Evolutionary conservation across 768 basidiomycete species (phyloP), one percentile per base, ranked within the genome.

Genomic region (Phylloporus sp.): DNA sequence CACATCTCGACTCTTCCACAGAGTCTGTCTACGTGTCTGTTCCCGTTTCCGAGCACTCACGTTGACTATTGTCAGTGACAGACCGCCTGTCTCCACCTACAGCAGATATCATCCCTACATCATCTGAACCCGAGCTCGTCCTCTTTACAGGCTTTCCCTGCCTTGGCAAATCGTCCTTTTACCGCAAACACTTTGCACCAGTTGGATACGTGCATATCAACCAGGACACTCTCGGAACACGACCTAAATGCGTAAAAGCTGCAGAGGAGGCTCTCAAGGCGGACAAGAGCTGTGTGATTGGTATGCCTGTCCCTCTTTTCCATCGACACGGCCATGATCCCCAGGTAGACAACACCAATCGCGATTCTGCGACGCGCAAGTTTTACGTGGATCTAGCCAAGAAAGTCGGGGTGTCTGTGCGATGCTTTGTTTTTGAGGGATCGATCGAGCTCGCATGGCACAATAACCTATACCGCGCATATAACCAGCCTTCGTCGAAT

Each of bases 381-480:
- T 67, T 74, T 41, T 97, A 95, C 63, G 56, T 94, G 15, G 77
- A 82, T 45, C 53, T 91, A 12, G 88, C 88, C 20, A 78, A 73
- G 62, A 78, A 76, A 47, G 59, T 75, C 3, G 68, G 75, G 0
- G 73, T 85, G 1, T 75, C 78, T 3, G 72, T 81, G 4, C 78
- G 92, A 49, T 89, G 90, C 62, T 81, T 95, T 64, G 57, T 79
- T 24, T 95, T 97, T 59, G 74, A 80, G 9, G 88, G 84, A 39
- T 80, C 86, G 9, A 59, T 81, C n/a, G 88, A 92, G 41, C 76
- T 95, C 7, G 91, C 91, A 3, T 89, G 85, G 85, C 95, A 97
- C 68, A 97, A 97, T 66, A 95, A 95, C 61, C 69, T 94, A 8
- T 97, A 95, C 64, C 81, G 95, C 27, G 83, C 91, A 32, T 89